Conservation (phyloP, 331 rosid species). For the Quercus phellos region DNA sequence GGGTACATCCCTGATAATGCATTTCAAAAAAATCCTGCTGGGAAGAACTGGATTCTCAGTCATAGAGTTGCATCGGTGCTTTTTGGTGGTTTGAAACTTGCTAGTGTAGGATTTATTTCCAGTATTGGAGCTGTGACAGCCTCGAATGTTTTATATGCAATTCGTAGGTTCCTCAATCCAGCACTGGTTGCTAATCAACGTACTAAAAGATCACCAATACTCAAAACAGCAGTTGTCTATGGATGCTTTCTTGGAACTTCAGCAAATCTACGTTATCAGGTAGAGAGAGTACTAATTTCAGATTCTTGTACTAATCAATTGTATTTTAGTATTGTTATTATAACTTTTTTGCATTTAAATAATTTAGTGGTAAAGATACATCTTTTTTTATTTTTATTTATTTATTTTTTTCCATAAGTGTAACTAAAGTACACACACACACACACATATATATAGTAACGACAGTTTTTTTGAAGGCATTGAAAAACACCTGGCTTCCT, state of each 20-base stretch:
- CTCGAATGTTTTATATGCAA: constrained; percentile 53
- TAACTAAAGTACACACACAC: background rate
- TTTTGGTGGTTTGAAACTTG: constrained; percentile 87
- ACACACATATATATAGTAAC: no score
- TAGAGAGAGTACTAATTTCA: constrained; percentile 19
- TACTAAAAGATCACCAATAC: constrained; percentile 66
- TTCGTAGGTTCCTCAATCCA: constrained; percentile 68
- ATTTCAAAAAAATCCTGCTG: constrained; percentile 76
- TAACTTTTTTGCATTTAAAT: background rate
- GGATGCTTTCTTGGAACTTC: constrained; percentile 74
- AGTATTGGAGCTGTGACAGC: constrained; percentile 85
- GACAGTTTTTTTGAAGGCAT: background rate
- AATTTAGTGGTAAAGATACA: background rate
- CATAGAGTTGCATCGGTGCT: constrained; percentile 81
- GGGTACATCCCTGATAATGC: constrained; percentile 98
- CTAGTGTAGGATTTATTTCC: constrained; percentile 90
- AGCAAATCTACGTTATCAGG: constrained; percentile 97
- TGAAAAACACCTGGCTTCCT: background rate
- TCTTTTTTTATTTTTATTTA: background rate
- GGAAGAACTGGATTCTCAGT: constrained; percentile 77
- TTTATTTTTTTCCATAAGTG: background rate
- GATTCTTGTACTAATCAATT: constrained; percentile 9
- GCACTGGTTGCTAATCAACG: constrained; percentile 36
- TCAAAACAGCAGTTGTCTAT: constrained; percentile 73
- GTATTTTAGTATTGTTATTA: constrained; percentile 5